Base-by-base conservation (phyloP, 306 rosid genomes). In the Glycine soja region DNA sequence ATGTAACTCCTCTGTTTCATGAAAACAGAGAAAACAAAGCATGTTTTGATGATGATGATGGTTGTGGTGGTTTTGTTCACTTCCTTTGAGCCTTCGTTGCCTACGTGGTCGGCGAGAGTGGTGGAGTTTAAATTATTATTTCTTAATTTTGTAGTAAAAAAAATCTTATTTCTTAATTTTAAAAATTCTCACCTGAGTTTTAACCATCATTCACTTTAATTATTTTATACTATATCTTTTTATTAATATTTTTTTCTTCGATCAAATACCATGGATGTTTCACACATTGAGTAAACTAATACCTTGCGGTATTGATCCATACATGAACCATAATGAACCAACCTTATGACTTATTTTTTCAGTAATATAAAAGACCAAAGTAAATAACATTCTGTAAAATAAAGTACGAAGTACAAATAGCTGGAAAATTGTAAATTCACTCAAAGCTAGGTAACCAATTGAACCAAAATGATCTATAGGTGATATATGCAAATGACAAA, bases 21-120 rank as follows among this genome's bases (percentile, higher is more conserved):
- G 30, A 24, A 24, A 24, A 24, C 30, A 24, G 30, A 24, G 30
- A 85, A 52, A 10, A 72, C 70, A n/a, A 50, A 57, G 75, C 32
- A 11, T 34, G 47, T 14, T 51, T 32, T 13, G 13, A 58, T 80
- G 0, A 12, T 18, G 0, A 36, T 34, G 46, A 62, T 36, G 45
- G 12, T 24, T 24, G 4, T 0, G 30, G 30, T 2, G 30, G n/a
- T 15, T 47, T 6, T 16, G 36, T 19, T 54, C 94, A 36, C 59
- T 74, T 12, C 12, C 16, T 63, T 18, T 63, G 0, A 81, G 59
- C 73, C 94, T 85, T 90, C 91, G 9, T 80, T 83, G 46, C 85
- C 87, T 10, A 90, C 79, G 50, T 90, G 88, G 73, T 86, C 85
- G 3, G 85, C 92, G 8, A 90, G 86, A 74, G 90, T 88, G 50